Base-by-base conservation (phyloP, 306 rosid genomes). In the Benincasa hispida region DNA sequence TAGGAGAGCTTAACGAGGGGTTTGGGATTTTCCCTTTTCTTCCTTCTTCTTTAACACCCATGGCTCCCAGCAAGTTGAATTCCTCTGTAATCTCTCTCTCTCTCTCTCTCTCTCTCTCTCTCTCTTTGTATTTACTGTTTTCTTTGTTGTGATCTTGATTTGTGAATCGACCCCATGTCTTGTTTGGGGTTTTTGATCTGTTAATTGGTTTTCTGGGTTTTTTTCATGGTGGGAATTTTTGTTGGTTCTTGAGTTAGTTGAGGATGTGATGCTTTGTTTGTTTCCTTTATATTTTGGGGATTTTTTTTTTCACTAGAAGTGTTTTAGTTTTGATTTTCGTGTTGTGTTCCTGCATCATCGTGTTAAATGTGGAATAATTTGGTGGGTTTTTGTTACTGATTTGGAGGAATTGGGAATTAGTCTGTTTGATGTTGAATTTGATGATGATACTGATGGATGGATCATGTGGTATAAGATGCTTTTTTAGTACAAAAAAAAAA, bases 51-150 rank as follows among this genome's bases (percentile, higher is more conserved):
- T 39, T 25, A 15, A 75, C 82, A 51, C 41, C 83, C 45, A 93
- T 93, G 98, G 79, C 94, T 80, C 97, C 97, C 27, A 86, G 85
- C 96, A 93, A 91, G 87, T 84, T 85, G 84, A 85, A 82, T 81
- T 76, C 94, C 51, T 39, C 89, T 79, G 98, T 91, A 91, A 84
- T 54, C 50, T 18, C 63, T 19, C 70, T 70, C 80, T 84, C n/a
- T 63, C 61, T 68, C 78, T 69, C 81, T 53, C 21, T 68, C 47
- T 41, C 75, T 73, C 77, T 39, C 24, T 13, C 37, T 58, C 1
- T 75, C 39, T 35, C 39, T 35, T 8, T 35, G 7, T 62, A 51
- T 42, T 18, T 67, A 58, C 82, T 54, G 27, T 18, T 25, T 18
- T 24, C 15, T 25, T 27, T 70, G 35, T 47, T 15, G 22, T 70